Evolutionary conservation across 257 asterid species (phyloP), one percentile per base, ranked within the genome.

Genomic region (Solanum chilense): DNA sequence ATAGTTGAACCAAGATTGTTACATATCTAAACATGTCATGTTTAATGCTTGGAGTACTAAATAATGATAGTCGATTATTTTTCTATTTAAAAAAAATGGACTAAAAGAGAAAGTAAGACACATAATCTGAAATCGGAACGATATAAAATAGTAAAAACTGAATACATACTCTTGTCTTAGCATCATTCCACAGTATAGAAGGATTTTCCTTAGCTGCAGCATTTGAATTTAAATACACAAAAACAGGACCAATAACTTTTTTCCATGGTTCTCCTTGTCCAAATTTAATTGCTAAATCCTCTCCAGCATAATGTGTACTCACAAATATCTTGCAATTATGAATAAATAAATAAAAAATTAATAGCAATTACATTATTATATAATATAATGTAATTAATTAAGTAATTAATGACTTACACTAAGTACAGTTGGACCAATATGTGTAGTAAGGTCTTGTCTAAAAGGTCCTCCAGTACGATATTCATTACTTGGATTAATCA

Each of bases 371-470:
- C 27, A 21, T 20, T 33, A n/a, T n/a, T n/a, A n/a, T n/a, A n/a
- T n/a, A n/a, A n/a, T n/a, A n/a, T n/a, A n/a, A n/a, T n/a, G n/a
- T n/a, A n/a, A n/a, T n/a, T 58, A 58, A 20, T 71, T 45, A 2
- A 25, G 5, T 68, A 27, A 27, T 27, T 78, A 11, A 16, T 42
- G 80, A 86, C 93, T 92, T 87, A 93, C 97, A 39, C 90, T 84
- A n/a, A 95, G 94, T n/a, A 90, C 14, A 74, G 90, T 92, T 0
- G 98, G 95, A 10, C 96, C 98, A 86, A 88, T 92, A 86, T 94
- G 98, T 60, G 95, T 90, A 41, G 98, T 95, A 77, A 95, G 95
- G 73, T 94, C 97, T 64, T 93, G 95, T 31, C 92, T 95, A 35
- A 90, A 81, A 16, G 98, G 97, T 2, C 98, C 97, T 2, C 95